phyloP scores from a whole-genome alignment of 768 basidiomycete species.

The Gloeostereum incarnatum region DNA sequence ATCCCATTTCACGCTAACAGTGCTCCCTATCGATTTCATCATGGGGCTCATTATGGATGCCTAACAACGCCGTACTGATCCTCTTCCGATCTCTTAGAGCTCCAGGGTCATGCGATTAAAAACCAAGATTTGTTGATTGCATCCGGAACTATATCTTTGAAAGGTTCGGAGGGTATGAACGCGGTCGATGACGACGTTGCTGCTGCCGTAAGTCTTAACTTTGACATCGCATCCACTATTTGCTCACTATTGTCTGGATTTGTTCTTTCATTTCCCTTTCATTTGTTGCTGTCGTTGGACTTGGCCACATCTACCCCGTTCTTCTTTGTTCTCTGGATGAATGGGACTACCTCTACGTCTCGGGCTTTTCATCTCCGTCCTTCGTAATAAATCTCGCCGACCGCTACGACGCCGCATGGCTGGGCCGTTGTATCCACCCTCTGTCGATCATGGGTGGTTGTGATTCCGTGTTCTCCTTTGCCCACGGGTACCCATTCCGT shows the following conservation, averaged over 20 bases:
- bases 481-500: too few relatives aligned
- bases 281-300: background rate
- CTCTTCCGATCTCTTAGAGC: conserved; percentile 37
- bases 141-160: conserved; percentile 76
- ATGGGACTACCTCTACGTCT: too few relatives aligned
- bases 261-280: conserved; percentile 2
- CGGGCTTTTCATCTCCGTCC: too few relatives aligned
- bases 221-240: conserved; percentile 9
- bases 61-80: too few relatives aligned
- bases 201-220: conserved; percentile 58
- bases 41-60: conserved; percentile 12
- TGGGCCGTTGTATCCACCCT: too few relatives aligned
- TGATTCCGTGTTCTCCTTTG: too few relatives aligned
- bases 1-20: conserved; percentile 2
- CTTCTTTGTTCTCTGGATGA: too few relatives aligned
- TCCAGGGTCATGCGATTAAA: conserved; percentile 97
- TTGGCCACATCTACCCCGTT: background rate
- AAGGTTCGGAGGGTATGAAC: conserved; percentile 72
- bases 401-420: too few relatives aligned
- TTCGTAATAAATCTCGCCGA: too few relatives aligned
- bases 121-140: conserved; percentile 92
- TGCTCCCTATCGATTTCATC: conserved; percentile 11
- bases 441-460: too few relatives aligned
- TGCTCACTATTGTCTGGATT: conserved; percentile 6
- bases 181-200: conserved; percentile 88